Conservation (phyloP, 306 rosid species). For the Dalbergia oliveri region DNA sequence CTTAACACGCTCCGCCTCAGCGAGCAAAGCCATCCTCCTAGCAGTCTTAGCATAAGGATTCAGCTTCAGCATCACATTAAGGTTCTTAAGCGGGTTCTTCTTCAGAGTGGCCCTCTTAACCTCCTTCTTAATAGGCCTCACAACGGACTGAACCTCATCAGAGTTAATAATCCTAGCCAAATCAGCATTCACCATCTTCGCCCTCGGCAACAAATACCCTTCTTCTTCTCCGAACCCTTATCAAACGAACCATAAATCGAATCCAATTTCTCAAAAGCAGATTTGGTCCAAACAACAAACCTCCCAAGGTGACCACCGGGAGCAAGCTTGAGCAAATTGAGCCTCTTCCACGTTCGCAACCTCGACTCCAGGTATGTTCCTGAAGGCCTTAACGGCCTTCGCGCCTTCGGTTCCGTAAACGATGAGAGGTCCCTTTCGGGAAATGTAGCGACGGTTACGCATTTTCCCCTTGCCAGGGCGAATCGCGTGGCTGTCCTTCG, state of each 20-base stretch:
- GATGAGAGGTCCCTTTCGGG: conserved; percentile 76
- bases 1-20: conserved; percentile 80
- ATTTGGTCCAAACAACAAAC: conserved; percentile 85
- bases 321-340: conserved; percentile 74
- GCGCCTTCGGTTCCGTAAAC: conserved; percentile 88
- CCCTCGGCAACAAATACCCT: conserved; percentile 67
- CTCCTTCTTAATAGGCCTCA: conserved; percentile 78
- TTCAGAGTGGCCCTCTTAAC: conserved; percentile 68
- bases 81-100: conserved; percentile 88
- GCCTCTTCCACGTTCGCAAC: conserved; percentile 78
- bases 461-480: conserved; percentile 85
- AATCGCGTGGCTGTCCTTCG: conserved; percentile 73
- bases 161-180: conserved; percentile 86
- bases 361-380: conserved; percentile 83
- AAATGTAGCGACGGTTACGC: conserved; percentile 82
- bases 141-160: conserved; percentile 85
- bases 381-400: conserved; percentile 79
- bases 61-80: conserved; percentile 70
- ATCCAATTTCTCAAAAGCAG: conserved; percentile 90
- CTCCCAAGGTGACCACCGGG: conserved; percentile 94
- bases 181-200: conserved; percentile 83
- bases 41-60: conserved; percentile 91
- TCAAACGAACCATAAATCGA: conserved; percentile 87
- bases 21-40: conserved; percentile 75
- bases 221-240: conserved; percentile 78